Percentiles rank a stretch among this genome's conserved stretches.
phyloP scores from a whole-genome alignment of 192 early-diverging fungal genomes.

The Lunasporangiospora selenospora region DNA sequence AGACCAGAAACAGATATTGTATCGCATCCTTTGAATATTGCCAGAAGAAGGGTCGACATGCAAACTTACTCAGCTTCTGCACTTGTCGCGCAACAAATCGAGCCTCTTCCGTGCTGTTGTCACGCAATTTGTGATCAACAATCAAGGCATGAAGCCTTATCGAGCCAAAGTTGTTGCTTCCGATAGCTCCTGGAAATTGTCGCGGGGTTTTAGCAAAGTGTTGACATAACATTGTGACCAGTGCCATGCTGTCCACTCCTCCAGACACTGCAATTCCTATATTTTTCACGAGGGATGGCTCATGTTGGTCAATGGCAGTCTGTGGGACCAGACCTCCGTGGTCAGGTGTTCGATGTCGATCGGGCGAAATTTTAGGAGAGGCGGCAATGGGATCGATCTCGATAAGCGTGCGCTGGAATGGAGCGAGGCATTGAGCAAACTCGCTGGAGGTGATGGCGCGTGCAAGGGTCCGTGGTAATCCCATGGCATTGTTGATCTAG shows the following conservation, averaged over 20 bases:
- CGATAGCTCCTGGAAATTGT: no score
- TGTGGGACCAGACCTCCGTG: not conserved
- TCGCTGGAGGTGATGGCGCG: slow-evolving; percentile 24
- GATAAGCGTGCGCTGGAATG: not conserved
- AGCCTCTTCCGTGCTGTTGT: slow-evolving; percentile 49
- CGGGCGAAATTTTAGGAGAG: not conserved
- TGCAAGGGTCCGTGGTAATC: not conserved
- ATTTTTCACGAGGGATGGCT: not conserved
- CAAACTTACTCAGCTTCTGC: slow-evolving; percentile 29
- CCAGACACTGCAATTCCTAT: slow-evolving; percentile 50
- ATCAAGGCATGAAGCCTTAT: slow-evolving; percentile 51
- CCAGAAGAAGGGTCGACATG: no score
- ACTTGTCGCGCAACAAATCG: slow-evolving; percentile 31
- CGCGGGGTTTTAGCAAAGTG: not conserved
- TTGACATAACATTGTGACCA: slow-evolving; percentile 28
- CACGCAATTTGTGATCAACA: slow-evolving; percentile 54
- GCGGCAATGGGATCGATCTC: no score
- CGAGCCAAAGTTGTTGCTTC: no score
- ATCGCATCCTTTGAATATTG: no score
- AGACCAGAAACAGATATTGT: no score
- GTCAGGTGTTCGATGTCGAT: not conserved
- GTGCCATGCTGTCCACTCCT: slow-evolving; percentile 48
- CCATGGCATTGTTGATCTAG: slow-evolving; percentile 22
- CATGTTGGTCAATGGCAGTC: not conserved
- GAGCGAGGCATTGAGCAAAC: slow-evolving; percentile 12